These are phyloP conservation scores for Trametes coccinea DNA, from an alignment of 768 basidiomycete species.

Conservation along the genomic window DNA sequence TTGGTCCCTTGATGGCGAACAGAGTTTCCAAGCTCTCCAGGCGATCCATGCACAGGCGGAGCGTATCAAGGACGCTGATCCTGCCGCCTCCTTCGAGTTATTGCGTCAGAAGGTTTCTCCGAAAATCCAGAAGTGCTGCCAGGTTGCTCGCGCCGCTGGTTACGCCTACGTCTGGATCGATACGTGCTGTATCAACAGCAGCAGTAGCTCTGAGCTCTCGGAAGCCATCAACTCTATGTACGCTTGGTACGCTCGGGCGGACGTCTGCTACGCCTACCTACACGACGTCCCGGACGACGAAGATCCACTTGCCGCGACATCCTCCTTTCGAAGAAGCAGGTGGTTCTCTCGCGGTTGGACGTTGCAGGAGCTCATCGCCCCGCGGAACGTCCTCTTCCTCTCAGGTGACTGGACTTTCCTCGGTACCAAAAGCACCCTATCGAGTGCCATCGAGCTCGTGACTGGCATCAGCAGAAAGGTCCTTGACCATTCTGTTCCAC, in stretches of 20 bases:
- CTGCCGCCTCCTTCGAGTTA: neutral
- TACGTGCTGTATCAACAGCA: constrained; percentile 15
- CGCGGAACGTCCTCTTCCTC: constrained; percentile 7
- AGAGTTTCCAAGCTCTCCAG: constrained; percentile 10
- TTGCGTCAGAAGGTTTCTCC: neutral
- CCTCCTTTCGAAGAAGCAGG: neutral
- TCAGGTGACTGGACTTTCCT: constrained; percentile 7
- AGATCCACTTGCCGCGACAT: neutral
- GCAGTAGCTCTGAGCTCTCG: constrained; percentile 15
- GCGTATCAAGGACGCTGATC: too few relatives aligned
- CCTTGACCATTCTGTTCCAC: neutral
- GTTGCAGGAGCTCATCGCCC: constrained; percentile 16
- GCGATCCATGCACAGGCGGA: neutral
- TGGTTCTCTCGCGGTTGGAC: neutral
- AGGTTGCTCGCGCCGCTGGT: constrained; percentile 2
- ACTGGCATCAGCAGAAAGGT: constrained; percentile 13
- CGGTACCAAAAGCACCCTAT: constrained; percentile 10
- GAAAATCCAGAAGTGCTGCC: constrained; percentile 12
- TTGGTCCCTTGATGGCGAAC: constrained; percentile 6
- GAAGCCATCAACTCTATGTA: constrained; percentile 14
- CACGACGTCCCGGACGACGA: constrained; percentile 5
- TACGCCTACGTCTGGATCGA: constrained; percentile 15
- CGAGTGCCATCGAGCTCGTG: neutral
- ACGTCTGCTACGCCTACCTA: constrained; percentile 16
- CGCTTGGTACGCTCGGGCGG: constrained; percentile 7